These are phyloP conservation scores for Cryptococcus depauperatus DNA, from an alignment of 1,284 basidiomycete species.

Conservation along the genomic window DNA sequence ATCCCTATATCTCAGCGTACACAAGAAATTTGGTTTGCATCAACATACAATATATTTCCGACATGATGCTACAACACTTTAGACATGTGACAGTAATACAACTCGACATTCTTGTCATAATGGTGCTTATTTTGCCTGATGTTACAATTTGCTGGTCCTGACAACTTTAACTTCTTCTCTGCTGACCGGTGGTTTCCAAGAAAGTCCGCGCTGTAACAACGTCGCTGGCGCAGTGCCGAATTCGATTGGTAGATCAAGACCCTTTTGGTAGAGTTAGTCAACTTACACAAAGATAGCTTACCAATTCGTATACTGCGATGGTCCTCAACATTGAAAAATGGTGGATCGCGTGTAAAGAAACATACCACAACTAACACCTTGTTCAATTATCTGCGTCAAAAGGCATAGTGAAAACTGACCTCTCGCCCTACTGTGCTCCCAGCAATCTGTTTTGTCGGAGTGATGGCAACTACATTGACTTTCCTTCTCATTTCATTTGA, in stretches of 20 bases:
- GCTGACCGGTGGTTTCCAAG: slow-evolving; percentile 13
- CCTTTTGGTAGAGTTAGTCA: slow-evolving; percentile 13
- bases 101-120: too few species aligned
- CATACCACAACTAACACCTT: slow-evolving; percentile 36
- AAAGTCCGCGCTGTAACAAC: slow-evolving; percentile 25
- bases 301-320: slow-evolving; percentile 43
- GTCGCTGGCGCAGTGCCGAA: slow-evolving; percentile 43
- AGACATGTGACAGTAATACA: too few species aligned
- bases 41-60: too few species aligned
- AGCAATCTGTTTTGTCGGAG: slow-evolving; percentile 35
- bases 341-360: slow-evolving; percentile 39
- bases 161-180: slow-evolving; percentile 13
- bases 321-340: slow-evolving; percentile 42
- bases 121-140: neutral
- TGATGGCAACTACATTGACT: slow-evolving; percentile 33
- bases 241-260: slow-evolving; percentile 33
- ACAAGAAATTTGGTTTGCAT: too few species aligned
- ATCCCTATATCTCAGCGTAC: too few species aligned
- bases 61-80: too few species aligned
- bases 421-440: slow-evolving; percentile 33
- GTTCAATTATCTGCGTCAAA: too few species aligned
- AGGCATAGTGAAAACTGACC: slow-evolving; percentile 28
- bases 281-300: slow-evolving; percentile 10
- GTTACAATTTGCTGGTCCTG: slow-evolving; percentile 13
- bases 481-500: slow-evolving; percentile 18